phyloP scores from a whole-genome alignment of 805 yeast species.

The Myxozyma nipponensis region DNA sequence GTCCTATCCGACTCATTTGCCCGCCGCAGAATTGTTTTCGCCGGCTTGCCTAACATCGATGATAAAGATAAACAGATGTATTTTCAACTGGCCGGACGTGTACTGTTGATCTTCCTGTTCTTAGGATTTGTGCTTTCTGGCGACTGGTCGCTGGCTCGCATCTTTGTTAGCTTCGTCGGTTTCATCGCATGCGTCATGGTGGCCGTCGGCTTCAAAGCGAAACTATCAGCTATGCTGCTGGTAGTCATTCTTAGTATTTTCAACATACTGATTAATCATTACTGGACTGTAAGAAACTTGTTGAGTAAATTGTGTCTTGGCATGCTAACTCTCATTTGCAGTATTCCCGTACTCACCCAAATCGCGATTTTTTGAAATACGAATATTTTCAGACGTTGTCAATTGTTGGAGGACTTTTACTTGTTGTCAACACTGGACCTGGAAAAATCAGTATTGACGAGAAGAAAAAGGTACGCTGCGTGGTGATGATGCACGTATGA shows the following conservation, averaged over 20 bases:
- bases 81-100: constrained; percentile 80
- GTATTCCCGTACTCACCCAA: constrained; percentile 61
- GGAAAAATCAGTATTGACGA: constrained; percentile 92
- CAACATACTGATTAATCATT: constrained; percentile 77
- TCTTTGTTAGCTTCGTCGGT: constrained; percentile 65
- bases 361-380: constrained; percentile 84
- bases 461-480: constrained; percentile 82
- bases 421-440: constrained; percentile 93
- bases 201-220: constrained; percentile 89
- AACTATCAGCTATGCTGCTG: constrained; percentile 67
- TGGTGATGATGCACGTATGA: not conserved
- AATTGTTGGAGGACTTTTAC: constrained; percentile 87
- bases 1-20: constrained; percentile 84
- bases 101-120: constrained; percentile 78
- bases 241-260: constrained; percentile 69
- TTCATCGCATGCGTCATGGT: constrained; percentile 68
- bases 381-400: constrained; percentile 93
- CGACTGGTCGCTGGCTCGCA: constrained; percentile 63
- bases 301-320: not conserved
- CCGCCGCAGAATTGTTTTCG: constrained; percentile 48
- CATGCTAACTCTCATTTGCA: not conserved
- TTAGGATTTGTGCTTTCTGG: constrained; percentile 77
- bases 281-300: constrained; percentile 55
- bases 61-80: constrained; percentile 69
- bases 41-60: constrained; percentile 25